Conservation (phyloP, 345 rosid species). For the Brassica incana region DNA sequence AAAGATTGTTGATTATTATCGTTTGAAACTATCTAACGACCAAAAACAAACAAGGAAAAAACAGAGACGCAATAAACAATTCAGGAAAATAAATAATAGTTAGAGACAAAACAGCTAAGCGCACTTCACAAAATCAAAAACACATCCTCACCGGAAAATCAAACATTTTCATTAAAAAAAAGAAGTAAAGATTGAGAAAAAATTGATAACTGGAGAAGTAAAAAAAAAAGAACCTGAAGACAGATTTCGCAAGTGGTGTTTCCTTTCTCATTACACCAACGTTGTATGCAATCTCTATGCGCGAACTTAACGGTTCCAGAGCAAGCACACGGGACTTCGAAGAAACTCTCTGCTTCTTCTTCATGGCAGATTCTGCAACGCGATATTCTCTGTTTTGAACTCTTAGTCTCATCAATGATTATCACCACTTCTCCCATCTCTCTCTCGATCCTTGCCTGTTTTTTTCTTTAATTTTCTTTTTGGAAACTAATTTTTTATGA, state of each 20-base stretch:
- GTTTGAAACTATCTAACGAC: constrained; percentile 19
- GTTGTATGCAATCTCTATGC: constrained; percentile 89
- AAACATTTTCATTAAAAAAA: not conserved
- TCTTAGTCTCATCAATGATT: constrained; percentile 43
- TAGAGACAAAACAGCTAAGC: constrained; percentile 37
- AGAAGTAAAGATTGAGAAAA: not conserved
- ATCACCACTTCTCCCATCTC: constrained; percentile 65
- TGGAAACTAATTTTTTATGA: too few species aligned
- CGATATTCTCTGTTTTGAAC: constrained; percentile 43
- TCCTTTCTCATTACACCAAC: constrained; percentile 99
- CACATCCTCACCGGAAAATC: not conserved
- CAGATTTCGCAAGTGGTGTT: constrained; percentile 92
- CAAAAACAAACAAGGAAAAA: constrained; percentile 28
- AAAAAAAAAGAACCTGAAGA: constrained; percentile 59
- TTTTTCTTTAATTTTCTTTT: too few species aligned
- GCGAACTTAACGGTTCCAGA: constrained; percentile 80
- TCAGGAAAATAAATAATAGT: constrained; percentile 3
- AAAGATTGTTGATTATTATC: not conserved
- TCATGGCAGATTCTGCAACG: constrained; percentile 91
- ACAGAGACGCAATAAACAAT: constrained; percentile 27
- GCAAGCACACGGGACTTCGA: constrained; percentile 94
- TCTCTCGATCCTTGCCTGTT: not conserved
- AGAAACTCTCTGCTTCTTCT: constrained; percentile 69
- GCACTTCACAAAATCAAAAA: constrained; percentile 21
- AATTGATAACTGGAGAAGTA: not conserved